These are phyloP conservation scores for Thermoascus crustaceus DNA, from an alignment of 2,329 filamentous ascomycete genomes.

Conservation along the genomic window DNA sequence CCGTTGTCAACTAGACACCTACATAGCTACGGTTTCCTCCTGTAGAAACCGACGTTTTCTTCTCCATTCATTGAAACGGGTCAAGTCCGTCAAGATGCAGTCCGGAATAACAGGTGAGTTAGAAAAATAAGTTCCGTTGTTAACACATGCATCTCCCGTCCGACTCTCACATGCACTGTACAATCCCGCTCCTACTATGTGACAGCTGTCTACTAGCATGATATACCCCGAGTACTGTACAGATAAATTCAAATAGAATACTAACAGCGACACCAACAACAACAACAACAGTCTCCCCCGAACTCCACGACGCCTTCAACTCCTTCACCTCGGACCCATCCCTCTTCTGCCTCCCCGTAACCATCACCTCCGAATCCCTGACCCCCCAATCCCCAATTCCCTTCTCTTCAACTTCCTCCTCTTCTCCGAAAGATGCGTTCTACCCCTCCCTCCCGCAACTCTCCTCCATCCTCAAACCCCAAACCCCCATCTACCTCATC, in stretches of 20 bases:
- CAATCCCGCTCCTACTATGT: conserved; percentile 1
- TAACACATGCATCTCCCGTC: too few species aligned
- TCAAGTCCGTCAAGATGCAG: conserved; percentile 40
- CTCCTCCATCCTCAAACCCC: conserved; percentile 44
- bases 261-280: not conserved
- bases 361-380: conserved; percentile 37
- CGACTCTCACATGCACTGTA: too few species aligned
- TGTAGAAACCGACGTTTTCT: too few species aligned
- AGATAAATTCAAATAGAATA: conserved; percentile 3
- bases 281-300: conserved; percentile 32
- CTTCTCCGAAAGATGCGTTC: conserved; percentile 37
- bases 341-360: conserved; percentile 40
- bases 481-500: conserved; percentile 53
- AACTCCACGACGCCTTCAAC: conserved; percentile 40
- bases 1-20: too few species aligned
- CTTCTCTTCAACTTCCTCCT: conserved; percentile 31
- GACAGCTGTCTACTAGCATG: not conserved
- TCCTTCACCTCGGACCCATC: conserved; percentile 33
- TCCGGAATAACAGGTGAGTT: conserved; percentile 40
- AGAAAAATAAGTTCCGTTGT: too few species aligned
- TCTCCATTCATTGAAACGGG: too few species aligned
- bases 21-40: too few species aligned
- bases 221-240: conserved; percentile 3
- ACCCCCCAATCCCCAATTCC: conserved; percentile 31
- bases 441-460: conserved; percentile 44